Percentiles rank a stretch among this genome's conserved stretches.
These are phyloP conservation scores for Puccinia coronata DNA, from an alignment of 1,284 basidiomycete genomes.

Conservation along the genomic window DNA sequence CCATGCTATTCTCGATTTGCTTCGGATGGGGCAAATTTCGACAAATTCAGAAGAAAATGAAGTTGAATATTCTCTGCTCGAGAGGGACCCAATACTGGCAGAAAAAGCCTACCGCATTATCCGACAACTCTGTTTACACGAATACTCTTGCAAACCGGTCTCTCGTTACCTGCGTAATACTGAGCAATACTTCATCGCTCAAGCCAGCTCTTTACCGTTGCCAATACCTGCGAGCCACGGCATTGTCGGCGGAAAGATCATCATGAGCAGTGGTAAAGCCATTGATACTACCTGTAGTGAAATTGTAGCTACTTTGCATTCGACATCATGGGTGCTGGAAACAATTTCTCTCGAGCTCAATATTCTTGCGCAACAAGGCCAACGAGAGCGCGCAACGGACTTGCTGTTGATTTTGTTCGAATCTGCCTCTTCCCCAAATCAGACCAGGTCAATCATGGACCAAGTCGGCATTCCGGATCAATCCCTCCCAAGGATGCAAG, in stretches of 20 bases:
- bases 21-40: conserved; percentile 68
- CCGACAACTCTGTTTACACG: conserved; percentile 81
- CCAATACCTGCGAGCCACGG: conserved; percentile 56
- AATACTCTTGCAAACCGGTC: conserved; percentile 76
- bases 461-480: conserved; percentile 48
- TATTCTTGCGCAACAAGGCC: conserved; percentile 62
- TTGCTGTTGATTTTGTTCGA: conserved; percentile 39
- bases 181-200: conserved; percentile 84
- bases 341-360: conserved; percentile 87
- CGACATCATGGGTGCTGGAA: conserved; percentile 82
- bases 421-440: conserved; percentile 38
- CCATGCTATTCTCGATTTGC: conserved; percentile 76
- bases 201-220: conserved; percentile 71
- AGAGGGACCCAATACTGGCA: conserved; percentile 69
- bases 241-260: conserved; percentile 67
- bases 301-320: conserved; percentile 75
- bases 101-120: conserved; percentile 83
- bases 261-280: conserved; percentile 70
- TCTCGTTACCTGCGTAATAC: conserved; percentile 84
- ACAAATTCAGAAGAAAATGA: conserved; percentile 61
- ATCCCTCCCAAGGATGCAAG: conserved; percentile 50
- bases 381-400: conserved; percentile 38
- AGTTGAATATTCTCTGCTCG: conserved; percentile 43
- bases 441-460: conserved; percentile 41
- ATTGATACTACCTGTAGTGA: conserved; percentile 74